phyloP scores from a whole-genome alignment of 768 basidiomycete genomes.

The Podaxis sp. region DNA sequence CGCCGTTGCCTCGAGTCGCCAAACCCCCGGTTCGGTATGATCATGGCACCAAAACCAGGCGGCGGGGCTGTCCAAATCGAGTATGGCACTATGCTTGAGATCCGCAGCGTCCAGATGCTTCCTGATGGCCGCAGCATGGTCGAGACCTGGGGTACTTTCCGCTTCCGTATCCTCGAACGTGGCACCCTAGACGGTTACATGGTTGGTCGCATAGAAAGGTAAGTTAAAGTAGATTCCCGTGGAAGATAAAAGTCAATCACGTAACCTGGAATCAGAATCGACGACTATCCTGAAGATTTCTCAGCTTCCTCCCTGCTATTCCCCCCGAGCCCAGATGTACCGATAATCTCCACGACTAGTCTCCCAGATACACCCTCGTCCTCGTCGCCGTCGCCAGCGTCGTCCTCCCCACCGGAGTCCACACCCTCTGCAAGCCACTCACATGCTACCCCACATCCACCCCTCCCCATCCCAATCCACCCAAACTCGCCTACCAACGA shows the following conservation, averaged over 20 bases:
- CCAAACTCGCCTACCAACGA: conserved; percentile 47
- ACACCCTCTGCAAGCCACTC: conserved; percentile 3
- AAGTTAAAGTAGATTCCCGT: conserved; percentile 13
- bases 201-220: conserved; percentile 75
- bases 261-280: conserved; percentile 21
- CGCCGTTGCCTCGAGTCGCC: conserved; percentile 84
- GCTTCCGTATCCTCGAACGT: conserved; percentile 85
- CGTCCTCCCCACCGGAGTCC: conserved; percentile 2
- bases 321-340: background rate
- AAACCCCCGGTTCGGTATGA: conserved; percentile 87
- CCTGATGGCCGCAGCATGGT: conserved; percentile 85
- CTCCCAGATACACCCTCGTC: background rate
- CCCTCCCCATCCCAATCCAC: conserved; percentile 10
- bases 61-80: conserved; percentile 40
- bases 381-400: conserved; percentile 5
- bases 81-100: conserved; percentile 94
- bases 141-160: conserved; percentile 58
- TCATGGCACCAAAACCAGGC: conserved; percentile 60
- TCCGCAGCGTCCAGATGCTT: conserved; percentile 80
- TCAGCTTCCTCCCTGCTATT: conserved; percentile 23
- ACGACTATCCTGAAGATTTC: conserved; percentile 33
- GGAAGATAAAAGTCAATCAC: background rate
- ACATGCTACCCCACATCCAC: background rate
- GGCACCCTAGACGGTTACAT: conserved; percentile 87
- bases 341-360: background rate